Percentiles rank a stretch among this genome's conserved stretches.
Conservation (phyloP, 148 eudicot genomes). For the Salicornia ramosissima region DNA sequence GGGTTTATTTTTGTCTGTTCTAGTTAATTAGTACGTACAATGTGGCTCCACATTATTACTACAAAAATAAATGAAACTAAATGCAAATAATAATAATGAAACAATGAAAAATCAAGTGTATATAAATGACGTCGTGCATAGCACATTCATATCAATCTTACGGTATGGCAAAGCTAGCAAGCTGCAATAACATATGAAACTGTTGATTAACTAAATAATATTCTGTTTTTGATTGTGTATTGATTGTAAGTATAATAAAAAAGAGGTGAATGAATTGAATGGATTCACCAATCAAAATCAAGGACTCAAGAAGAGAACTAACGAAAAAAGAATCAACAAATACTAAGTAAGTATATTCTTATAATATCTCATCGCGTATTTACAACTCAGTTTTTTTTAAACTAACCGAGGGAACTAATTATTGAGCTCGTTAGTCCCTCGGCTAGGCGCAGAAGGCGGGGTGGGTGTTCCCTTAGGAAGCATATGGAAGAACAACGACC, state of each 20-base stretch:
- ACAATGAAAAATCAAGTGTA: neutral
- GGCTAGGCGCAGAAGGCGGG: slow-evolving; percentile 28
- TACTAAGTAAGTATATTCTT: neutral
- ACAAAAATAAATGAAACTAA: neutral
- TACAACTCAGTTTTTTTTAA: neutral
- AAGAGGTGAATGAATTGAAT: slow-evolving; percentile 5
- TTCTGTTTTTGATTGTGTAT: neutral
- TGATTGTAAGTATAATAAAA: neutral
- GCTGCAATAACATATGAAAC: neutral
- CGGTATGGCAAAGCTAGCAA: neutral
- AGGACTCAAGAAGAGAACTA: neutral
- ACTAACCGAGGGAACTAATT: slow-evolving; percentile 5
- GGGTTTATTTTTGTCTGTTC: no score
- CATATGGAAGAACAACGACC: slow-evolving; percentile 21
- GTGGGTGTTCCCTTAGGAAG: slow-evolving; percentile 28
- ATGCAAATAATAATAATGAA: neutral
- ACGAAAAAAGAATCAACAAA: slow-evolving; percentile 7
- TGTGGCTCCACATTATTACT: no score
- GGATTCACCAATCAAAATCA: slow-evolving; percentile 6
- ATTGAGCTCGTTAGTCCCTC: slow-evolving; percentile 22
- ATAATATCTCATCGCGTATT: slow-evolving; percentile 17
- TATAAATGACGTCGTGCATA: neutral
- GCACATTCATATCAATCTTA: slow-evolving; percentile 1
- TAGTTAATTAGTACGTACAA: no score
- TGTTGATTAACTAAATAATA: neutral